Evolutionary conservation across 805 yeast genomes (phyloP).

Genomic region (Helenozyma baotianmanensis): DNA sequence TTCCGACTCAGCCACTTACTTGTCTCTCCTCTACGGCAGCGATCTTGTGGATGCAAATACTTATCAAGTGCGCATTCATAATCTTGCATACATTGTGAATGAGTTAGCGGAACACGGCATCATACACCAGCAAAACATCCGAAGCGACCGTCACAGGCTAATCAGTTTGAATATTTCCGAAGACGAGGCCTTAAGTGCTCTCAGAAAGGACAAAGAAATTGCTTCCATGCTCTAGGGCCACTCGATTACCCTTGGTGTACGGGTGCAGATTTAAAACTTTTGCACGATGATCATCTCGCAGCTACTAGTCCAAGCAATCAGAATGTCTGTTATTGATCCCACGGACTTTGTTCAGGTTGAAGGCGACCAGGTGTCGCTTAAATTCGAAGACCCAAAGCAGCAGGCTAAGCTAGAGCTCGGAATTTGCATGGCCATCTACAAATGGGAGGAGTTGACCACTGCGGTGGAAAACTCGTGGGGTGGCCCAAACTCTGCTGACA

Average conservation of each 20-base stretch:
- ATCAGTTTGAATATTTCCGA: constrained; percentile 65
- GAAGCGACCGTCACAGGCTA: constrained; percentile 62
- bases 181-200: constrained; percentile 60
- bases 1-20: constrained; percentile 11
- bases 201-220: constrained; percentile 47
- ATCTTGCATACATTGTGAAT: constrained; percentile 55
- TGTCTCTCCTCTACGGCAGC: constrained; percentile 25
- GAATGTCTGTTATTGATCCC: constrained; percentile 35
- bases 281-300: constrained; percentile 9
- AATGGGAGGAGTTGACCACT: constrained; percentile 82
- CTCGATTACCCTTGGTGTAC: constrained; percentile 2
- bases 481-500: constrained; percentile 84
- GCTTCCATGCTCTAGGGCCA: constrained; percentile 11
- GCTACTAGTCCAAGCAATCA: background rate
- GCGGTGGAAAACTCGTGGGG: constrained; percentile 97
- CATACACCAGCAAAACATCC: constrained; percentile 58
- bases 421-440: constrained; percentile 82
- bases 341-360: constrained; percentile 54
- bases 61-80: constrained; percentile 47
- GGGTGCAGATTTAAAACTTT: constrained; percentile 1
- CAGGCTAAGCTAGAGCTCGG: constrained; percentile 91
- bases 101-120: constrained; percentile 81
- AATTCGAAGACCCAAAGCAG: constrained; percentile 54
- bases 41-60: constrained; percentile 21
- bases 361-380: constrained; percentile 33